Evolutionary conservation across 257 asterid genomes (phyloP), one percentile per base, ranked within the genome.

Genomic region (Paraleonurus japonicus): DNA sequence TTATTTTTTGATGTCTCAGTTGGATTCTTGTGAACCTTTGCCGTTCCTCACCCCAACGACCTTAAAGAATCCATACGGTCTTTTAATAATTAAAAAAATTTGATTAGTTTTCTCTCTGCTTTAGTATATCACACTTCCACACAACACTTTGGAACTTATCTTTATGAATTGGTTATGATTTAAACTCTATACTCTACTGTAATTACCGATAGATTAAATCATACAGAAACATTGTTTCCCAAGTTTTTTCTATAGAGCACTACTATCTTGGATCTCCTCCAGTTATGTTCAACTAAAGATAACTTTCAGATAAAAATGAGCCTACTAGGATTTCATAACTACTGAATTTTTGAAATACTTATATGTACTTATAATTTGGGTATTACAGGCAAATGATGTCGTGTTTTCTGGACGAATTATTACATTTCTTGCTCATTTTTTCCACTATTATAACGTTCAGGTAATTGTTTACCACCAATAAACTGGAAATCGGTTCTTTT

Each of bases 341-440:
- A 26, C 73, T 74, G 43, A 28, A 72, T 68, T 66, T 64, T 54
- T 47, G 6, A 61, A 64, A 71, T 74, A 24, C 78, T 55, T 65
- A 54, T 70, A 15, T n/a, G 47, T 72, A 60, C 26, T 24, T 47
- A 20, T 72, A 6, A 65, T 60, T 28, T 48, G 81, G 59, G 55
- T 65, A 15, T 80, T 88, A 76, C 88, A 89, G 98, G 99, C 98
- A 66, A 94, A 94, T 85, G 98, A 94, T 82, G 99, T 94, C 11
- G 99, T 94, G 73, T 94, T 94, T n/a, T 78, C 89, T 57, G 98
- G 99, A 70, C 92, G 99, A 75, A 91, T 94, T 74, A 94, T 94
- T 70, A 94, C 91, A 98, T 94, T 94, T 84, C 99, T 94, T 64
- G 97, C 99, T 58, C 99, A 94, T 91, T 94, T 81, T 94, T 94